A percentile compares a stretch with the other conserved stretches of the same genome.
phyloP scores from a whole-genome alignment of 805 yeast genomes.

The Brettanomyces sp. region DNA sequence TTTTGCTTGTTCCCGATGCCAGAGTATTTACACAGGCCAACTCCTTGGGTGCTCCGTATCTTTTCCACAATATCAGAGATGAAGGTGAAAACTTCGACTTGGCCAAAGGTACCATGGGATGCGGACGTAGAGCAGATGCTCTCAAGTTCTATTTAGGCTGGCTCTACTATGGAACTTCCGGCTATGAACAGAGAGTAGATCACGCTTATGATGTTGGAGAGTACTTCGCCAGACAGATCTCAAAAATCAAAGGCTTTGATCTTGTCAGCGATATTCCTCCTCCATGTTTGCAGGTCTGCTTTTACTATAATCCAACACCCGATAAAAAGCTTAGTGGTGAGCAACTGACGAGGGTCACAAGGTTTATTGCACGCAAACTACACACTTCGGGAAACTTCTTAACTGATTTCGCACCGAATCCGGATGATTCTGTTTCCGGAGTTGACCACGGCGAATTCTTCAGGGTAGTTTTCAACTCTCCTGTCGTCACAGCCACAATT shows the following conservation, averaged over 20 bases:
- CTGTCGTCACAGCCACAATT: conserved; percentile 36
- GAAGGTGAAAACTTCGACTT: conserved; percentile 56
- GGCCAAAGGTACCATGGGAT: conserved; percentile 88
- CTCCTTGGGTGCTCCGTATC: conserved; percentile 70
- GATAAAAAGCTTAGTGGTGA: conserved; percentile 20
- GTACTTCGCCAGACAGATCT: conserved; percentile 45
- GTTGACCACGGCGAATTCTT: conserved; percentile 66
- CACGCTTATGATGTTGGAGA: conserved; percentile 60
- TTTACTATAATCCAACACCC: conserved; percentile 47
- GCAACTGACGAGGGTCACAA: conserved; percentile 45
- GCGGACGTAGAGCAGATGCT: conserved; percentile 81
- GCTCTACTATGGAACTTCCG: conserved; percentile 67
- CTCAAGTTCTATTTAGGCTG: conserved; percentile 71
- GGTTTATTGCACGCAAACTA: conserved; percentile 50
- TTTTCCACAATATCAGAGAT: conserved; percentile 53
- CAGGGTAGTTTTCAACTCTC: conserved; percentile 76
- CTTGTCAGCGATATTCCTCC: conserved; percentile 52
- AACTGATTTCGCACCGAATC: conserved; percentile 71
- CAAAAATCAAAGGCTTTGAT: conserved; percentile 34
- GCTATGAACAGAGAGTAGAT: conserved; percentile 58
- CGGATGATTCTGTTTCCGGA: conserved; percentile 29
- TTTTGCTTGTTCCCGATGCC: conserved; percentile 63
- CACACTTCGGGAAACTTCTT: conserved; percentile 59
- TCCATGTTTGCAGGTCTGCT: conserved; percentile 78
- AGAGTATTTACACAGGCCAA: conserved; percentile 59